Percentiles rank a stretch among this genome's conserved stretches.
Conservation (phyloP, 768 basidiomycete species). For the Psilocybe sp. region DNA sequence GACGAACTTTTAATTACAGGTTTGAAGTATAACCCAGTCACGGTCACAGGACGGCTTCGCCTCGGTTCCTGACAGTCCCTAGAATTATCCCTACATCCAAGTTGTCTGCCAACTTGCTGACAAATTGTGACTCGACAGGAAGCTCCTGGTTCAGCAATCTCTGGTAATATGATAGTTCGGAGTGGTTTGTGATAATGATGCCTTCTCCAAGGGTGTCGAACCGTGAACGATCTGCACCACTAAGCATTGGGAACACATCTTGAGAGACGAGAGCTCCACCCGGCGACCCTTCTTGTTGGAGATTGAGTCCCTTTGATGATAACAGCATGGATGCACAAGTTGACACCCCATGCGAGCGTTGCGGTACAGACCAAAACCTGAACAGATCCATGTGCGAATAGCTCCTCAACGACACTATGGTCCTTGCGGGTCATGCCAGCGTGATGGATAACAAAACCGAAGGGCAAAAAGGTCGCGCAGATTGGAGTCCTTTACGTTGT, state of each 20-base stretch:
- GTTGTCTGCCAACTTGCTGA: constrained; percentile 89
- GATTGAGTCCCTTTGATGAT: constrained; percentile 99
- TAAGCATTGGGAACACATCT: constrained; percentile 98
- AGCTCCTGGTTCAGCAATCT: constrained; percentile 95
- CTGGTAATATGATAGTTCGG: constrained; percentile 95
- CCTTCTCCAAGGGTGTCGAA: constrained; percentile 98
- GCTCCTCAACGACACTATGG: constrained; percentile 89
- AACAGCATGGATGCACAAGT: constrained; percentile 94
- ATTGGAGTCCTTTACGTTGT: constrained; percentile 78
- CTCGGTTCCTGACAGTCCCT: constrained; percentile 90
- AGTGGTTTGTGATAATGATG: constrained; percentile 97
- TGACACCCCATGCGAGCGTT: constrained; percentile 99
- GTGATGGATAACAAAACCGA: constrained; percentile 97
- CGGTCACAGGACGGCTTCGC: constrained; percentile 97
- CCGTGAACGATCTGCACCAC: constrained; percentile 94
- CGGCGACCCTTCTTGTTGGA: constrained; percentile 99
- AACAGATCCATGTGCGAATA: constrained; percentile 89
- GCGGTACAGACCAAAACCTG: constrained; percentile 97
- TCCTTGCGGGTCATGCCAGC: constrained; percentile 95
- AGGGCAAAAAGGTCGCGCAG: constrained; percentile 88
- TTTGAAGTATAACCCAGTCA: constrained; percentile 97
- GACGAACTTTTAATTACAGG: constrained; percentile 62
- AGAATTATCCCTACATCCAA: constrained; percentile 96
- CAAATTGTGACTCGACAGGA: constrained; percentile 95
- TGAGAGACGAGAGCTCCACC: constrained; percentile 94